These are phyloP conservation scores for Leccinum sublutescens DNA, from an alignment of 768 basidiomycete genomes.

Conservation along the genomic window DNA sequence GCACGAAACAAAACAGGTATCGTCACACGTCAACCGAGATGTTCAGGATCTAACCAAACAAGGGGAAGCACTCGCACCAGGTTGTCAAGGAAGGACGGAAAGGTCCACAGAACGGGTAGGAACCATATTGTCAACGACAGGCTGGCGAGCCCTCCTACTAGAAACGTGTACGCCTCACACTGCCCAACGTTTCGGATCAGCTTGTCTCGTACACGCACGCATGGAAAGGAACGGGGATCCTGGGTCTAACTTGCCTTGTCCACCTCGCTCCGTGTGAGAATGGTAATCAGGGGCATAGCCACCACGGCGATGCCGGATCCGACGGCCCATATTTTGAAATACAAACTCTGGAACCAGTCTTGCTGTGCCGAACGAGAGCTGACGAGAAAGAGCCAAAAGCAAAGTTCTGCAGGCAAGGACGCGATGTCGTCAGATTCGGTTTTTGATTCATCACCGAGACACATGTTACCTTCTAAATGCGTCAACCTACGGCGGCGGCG, in stretches of 20 bases:
- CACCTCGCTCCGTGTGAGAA: constrained; percentile 57
- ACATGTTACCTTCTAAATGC: constrained; percentile 66
- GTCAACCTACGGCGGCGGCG: constrained; percentile 53
- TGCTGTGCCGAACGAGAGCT: constrained; percentile 59
- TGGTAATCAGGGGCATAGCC: constrained; percentile 70
- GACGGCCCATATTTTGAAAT: constrained; percentile 71
- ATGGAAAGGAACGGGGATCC: neutral
- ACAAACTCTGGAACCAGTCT: constrained; percentile 74
- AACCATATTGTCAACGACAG: constrained; percentile 73
- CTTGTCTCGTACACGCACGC: neutral
- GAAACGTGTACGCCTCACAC: constrained; percentile 69
- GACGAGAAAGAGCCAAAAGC: constrained; percentile 85
- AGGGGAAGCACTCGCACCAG: constrained; percentile 41
- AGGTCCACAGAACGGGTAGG: constrained; percentile 66
- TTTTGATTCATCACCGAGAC: neutral
- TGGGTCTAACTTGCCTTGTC: constrained; percentile 45
- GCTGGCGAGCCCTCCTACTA: constrained; percentile 69
- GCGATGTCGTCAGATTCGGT: neutral
- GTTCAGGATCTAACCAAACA: neutral
- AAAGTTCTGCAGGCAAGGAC: constrained; percentile 54
- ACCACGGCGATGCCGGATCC: constrained; percentile 60
- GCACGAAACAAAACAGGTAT: neutral
- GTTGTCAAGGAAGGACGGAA: constrained; percentile 61
- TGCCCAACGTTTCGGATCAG: constrained; percentile 29
- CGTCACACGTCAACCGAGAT: neutral